Base-by-base conservation (phyloP, 768 basidiomycete genomes). In the Termitomyces sp. region DNA sequence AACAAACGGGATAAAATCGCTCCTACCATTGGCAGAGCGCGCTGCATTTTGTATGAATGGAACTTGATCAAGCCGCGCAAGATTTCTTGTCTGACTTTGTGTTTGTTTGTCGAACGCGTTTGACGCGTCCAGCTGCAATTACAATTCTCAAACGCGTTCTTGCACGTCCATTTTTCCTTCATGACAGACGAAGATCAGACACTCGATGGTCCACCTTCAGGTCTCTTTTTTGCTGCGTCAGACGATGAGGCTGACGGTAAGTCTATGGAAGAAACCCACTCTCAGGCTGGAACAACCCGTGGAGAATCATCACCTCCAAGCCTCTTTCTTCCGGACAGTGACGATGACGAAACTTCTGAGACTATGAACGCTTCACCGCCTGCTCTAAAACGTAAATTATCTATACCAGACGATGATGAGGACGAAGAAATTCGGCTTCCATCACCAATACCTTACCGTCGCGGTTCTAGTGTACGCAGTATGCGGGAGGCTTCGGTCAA, bases 21-120 rank as follows among this genome's bases (percentile, higher is more conserved):
- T 49, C 67, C 53, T 70, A 89, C 89, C 86, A 91, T 90, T 48
- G 87, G 87, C 66, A 92, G 80, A 63, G 82, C 82, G 61, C 90
- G 87, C 73, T 92, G 91, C 92, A 93, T 93, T 79, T 83, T 86
- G 69, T 63, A 65, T 62, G 60, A 38, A 58, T 63, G 58, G 60
- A 63, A 53, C 46, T 30, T 64, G 57, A 63, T 58, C 51, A 59
- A 53, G 63, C 57, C 53, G 59, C 64, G 20, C 56, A 58, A 63
- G 58, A 70, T 67, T 68, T 70, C 67, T 67, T 57, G 63, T 55
- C 20, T 42, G 38, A 72, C 64, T 77, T 75, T 76, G 72, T 59
- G 36, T 43, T 64, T 78, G 68, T 79, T 77, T 73, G 66, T 52
- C 44, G 16, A 59, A 61, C 68, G 72, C 72, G 72, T 68, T 64